phyloP scores from a whole-genome alignment of 1,139 yeast species.

The Yamadazyma siamensis region DNA sequence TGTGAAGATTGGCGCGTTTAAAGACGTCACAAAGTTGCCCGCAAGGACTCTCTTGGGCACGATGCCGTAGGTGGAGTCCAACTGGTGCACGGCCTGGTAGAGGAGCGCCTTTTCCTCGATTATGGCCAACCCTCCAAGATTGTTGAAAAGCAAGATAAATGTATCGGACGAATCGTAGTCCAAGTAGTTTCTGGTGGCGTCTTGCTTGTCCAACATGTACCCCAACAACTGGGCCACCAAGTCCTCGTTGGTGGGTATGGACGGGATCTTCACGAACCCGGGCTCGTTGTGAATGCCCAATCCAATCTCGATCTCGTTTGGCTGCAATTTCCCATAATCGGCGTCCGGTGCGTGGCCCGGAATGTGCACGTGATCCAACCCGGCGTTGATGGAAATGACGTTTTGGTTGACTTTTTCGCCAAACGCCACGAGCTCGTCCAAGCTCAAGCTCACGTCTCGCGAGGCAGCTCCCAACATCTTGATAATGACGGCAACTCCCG shows the following conservation, averaged over 20 bases:
- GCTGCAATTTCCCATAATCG: conserved; percentile 28
- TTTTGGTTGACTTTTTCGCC: conserved; percentile 35
- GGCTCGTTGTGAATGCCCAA: conserved; percentile 57
- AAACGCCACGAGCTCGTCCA: conserved; percentile 30
- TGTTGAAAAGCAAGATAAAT: conserved; percentile 44
- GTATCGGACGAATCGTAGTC: conserved; percentile 32
- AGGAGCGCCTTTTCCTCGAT: conserved; percentile 35
- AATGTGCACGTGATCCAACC: conserved; percentile 51
- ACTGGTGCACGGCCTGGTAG: conserved; percentile 21
- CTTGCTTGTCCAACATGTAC: conserved; percentile 34
- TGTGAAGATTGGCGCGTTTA: conserved; percentile 52
- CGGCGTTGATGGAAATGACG: conserved; percentile 47
- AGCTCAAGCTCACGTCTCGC: conserved; percentile 25
- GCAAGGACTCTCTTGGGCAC: conserved; percentile 39
- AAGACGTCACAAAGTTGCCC: conserved; percentile 49
- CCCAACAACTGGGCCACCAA: conserved; percentile 35
- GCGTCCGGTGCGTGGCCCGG: conserved; percentile 39
- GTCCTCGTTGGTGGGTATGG: conserved; percentile 41
- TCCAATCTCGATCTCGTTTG: conserved; percentile 44
- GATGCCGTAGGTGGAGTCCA: conserved; percentile 33
- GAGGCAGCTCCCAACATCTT: conserved; percentile 49
- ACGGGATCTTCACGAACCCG: conserved; percentile 37
- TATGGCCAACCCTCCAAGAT: conserved; percentile 50
- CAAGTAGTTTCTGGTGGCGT: conserved; percentile 40
- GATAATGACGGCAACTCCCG: conserved; percentile 43